Base-by-base conservation (phyloP, 2,329 filamentous ascomycete species). In the Nemania abortiva region DNA sequence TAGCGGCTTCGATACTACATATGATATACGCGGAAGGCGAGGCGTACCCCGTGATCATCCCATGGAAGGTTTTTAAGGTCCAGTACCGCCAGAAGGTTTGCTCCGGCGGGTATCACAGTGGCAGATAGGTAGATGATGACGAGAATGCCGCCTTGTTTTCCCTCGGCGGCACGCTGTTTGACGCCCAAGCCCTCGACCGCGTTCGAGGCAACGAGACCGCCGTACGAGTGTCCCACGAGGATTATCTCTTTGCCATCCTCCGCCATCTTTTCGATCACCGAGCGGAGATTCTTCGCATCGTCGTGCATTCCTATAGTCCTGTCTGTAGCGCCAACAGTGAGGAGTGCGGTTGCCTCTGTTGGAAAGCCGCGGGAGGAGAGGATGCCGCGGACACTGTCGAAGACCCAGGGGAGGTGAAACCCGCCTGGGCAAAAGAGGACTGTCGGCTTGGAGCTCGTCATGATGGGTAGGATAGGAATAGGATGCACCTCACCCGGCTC, bases 151-250 rank as follows among this genome's bases (percentile, higher is more conserved):
- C 72, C 70, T 45, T 47, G 22, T 11, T 68, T 54, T 3, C 73
- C 73, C 24, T 66, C 31, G 24, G 68, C 52, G 2, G 42, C 49
- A 2, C 71, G 70, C 13, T 71, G 54, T 31, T 70, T 53, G 10
- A 70, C 20, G 22, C 65, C 55, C 29, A 73, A 54, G 39, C 71
- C 71, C 5, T 45, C 53, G 9, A 65, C 57, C 4, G 65, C 61
- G 20, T 70, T 65, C 15, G 63, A 47, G 3, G 50, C 47, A 4
- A 69, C 39, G 24, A 73, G 45, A 4, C 71, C 67, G 10, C 63
- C 63, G 24, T 60, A 72, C 20, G 71, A 72, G 49, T 73, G 71
- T 18, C 64, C 61, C 2, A 72, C 61, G 4, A 74, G 27, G 6
- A 70, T 45, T 9, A 70, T 39, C 49, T 70, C 68, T 37, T 52